Conservation (phyloP, 2,329 filamentous ascomycete species). For the Lachnum nothofagi region DNA sequence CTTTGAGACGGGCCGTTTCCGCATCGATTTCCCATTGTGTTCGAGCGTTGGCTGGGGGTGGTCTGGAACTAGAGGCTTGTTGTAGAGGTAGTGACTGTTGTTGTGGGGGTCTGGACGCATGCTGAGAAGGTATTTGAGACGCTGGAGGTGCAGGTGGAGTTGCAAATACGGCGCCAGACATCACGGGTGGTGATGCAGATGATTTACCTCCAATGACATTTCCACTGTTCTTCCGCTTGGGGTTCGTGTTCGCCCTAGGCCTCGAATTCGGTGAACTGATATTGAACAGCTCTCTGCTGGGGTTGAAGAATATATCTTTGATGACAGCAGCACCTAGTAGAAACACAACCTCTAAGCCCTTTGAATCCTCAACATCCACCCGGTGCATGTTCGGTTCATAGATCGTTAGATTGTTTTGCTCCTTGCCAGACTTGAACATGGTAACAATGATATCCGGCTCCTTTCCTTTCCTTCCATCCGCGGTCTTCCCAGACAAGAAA, state of each 20-base stretch:
- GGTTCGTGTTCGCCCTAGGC: conserved; percentile 21
- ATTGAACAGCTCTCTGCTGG: conserved; percentile 74
- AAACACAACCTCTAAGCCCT: conserved; percentile 82
- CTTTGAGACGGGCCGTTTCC: conserved; percentile 69
- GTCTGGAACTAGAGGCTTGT: conserved; percentile 9
- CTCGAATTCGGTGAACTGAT: conserved; percentile 49
- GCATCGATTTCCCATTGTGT: conserved; percentile 54
- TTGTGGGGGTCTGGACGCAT: conserved; percentile 15
- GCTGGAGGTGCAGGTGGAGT: conserved; percentile 13
- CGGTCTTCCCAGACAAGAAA: conserved; percentile 73
- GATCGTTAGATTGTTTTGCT: conserved; percentile 63
- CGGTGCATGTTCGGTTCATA: conserved; percentile 90
- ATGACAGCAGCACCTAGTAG: conserved; percentile 59
- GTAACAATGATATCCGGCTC: conserved; percentile 96
- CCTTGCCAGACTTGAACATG: conserved; percentile 67
- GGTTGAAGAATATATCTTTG: conserved; percentile 58
- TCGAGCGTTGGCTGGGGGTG: conserved; percentile 27
- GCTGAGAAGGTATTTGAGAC: conserved; percentile 22
- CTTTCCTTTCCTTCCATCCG: conserved; percentile 70
- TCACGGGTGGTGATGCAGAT: conserved; percentile 19
- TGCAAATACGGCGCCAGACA: conserved; percentile 25
- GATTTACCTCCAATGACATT: conserved; percentile 22
- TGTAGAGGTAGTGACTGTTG: conserved; percentile 14
- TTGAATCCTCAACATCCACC: conserved; percentile 88
- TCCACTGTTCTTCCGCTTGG: conserved; percentile 29